Evolutionary conservation across 2,329 filamentous ascomycete genomes (phyloP), one percentile per base, ranked within the genome.

Genomic region (Penicillium rolfsii): DNA sequence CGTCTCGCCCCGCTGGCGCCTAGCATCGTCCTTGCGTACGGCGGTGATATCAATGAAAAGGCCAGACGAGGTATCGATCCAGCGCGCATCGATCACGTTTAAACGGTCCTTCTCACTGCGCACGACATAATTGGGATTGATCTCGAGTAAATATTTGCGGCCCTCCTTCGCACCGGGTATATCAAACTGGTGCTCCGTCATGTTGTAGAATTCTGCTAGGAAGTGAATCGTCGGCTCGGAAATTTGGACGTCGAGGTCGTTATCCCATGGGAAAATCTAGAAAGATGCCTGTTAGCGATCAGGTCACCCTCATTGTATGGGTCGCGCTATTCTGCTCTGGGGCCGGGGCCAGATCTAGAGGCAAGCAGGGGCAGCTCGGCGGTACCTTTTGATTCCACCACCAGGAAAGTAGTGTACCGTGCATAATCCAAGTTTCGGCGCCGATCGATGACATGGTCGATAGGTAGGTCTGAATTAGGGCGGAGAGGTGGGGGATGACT

Each of bases 31-130:
- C 11, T 77, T 77, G 54, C 84, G 77, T 5, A 87, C 76, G 5
- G 84, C 82, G 0, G 85, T 87, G 61, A 88, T 85, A 68, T 88
- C 85, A 65, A 88, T 86, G 66, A 86, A 88, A 0, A 87, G 71
- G 0, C 85, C 85, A 0, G 82, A 86, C 0, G 80, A 75, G 22
- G 78, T 85, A 67, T 87, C 85, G 62, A 87, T 85, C 84, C 84
- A 88, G 24, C 85, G 78, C 9, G 82, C 85, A 67, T 88, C 85
- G 57, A 88, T 87, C 35, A 83, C 77, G 62, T 88, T 88, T 52
- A 80, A 66, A 12, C 58, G 72, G 64, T 87, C 85, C 5, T 73
- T 55, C 0, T 73, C 78, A 2, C 75, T 77, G 24, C 76, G 74
- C 59, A 82, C 79, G 4, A 73, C 72, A 66, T 81, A 86, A 64